phyloP scores from a whole-genome alignment of 2,329 filamentous ascomycete species.

The Verticillium nonalfalfae region DNA sequence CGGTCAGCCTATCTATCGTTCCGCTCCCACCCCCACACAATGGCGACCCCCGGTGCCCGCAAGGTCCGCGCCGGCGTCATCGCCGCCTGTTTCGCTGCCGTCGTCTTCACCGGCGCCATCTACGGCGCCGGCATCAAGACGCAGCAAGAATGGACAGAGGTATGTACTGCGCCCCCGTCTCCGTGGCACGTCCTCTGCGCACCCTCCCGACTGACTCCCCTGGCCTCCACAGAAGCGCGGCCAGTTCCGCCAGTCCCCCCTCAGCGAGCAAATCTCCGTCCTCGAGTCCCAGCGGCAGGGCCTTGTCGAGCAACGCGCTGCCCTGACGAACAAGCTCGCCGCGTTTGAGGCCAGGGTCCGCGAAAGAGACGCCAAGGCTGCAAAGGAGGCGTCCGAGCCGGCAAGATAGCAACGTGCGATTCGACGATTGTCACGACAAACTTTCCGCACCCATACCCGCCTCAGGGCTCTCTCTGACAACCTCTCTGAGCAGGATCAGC shows the following conservation, averaged over 20 bases:
- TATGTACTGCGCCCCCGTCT: constrained; percentile 14
- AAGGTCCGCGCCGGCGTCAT: constrained; percentile 17
- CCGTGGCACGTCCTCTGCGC: not conserved
- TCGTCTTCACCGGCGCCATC: constrained; percentile 38
- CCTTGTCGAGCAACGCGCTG: constrained; percentile 29
- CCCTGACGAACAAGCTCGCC: constrained; percentile 34
- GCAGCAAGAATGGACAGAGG: constrained; percentile 38
- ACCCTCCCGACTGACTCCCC: not conserved
- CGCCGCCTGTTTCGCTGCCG: constrained; percentile 38
- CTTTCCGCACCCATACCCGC: too few species aligned
- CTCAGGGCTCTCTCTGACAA: too few species aligned
- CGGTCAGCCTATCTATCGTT: not conserved
- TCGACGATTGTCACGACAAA: too few species aligned
- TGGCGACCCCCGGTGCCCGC: constrained; percentile 7
- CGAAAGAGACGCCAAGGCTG: constrained; percentile 22
- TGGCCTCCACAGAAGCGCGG: constrained; percentile 19
- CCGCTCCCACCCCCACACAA: not conserved
- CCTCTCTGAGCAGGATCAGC: too few species aligned
- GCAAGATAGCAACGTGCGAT: not conserved
- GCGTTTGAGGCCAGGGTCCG: constrained; percentile 30
- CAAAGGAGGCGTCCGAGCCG: not conserved
- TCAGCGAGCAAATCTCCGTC: constrained; percentile 36
- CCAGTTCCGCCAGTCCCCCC: constrained; percentile 28
- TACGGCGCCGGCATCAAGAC: constrained; percentile 44
- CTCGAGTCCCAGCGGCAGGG: constrained; percentile 34